Conservation (phyloP, 441 rosid species). For the Erysimum cheiri region DNA sequence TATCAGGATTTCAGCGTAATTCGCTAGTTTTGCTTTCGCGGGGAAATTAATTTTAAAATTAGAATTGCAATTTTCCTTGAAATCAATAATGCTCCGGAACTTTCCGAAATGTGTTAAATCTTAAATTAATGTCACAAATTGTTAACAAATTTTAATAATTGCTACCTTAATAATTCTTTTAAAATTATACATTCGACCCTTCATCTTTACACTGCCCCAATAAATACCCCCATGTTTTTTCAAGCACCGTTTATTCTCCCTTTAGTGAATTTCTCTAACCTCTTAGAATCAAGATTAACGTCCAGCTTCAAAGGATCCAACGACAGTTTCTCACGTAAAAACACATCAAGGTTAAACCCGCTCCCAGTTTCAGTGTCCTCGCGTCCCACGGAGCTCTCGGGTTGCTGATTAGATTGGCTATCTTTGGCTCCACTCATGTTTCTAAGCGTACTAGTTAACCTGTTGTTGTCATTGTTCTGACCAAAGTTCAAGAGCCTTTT, state of each 20-base stretch:
- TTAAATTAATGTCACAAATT: background rate
- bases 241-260: constrained; percentile 38
- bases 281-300: constrained; percentile 50
- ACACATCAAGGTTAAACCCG: constrained; percentile 68
- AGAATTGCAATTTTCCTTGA: background rate
- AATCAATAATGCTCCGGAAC: background rate
- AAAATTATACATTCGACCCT: constrained; percentile 15
- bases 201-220: constrained; percentile 23
- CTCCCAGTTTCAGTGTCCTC: constrained; percentile 47
- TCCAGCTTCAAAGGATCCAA: constrained; percentile 69
- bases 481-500: constrained; percentile 80
- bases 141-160: background rate
- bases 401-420: constrained; percentile 37
- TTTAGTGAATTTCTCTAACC: constrained; percentile 54
- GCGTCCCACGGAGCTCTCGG: constrained; percentile 40
- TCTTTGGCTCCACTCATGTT: constrained; percentile 42
- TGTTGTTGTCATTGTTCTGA: constrained; percentile 48
- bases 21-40: constrained; percentile 33
- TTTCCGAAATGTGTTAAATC: background rate
- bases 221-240: background rate
- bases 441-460: constrained; percentile 44
- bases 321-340: constrained; percentile 58
- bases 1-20: constrained; percentile 2
- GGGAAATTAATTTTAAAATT: constrained; percentile 24
- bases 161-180: background rate